These are phyloP conservation scores for Nicotiana otophora DNA, from an alignment of 257 asterid genomes.

Conservation along the genomic window DNA sequence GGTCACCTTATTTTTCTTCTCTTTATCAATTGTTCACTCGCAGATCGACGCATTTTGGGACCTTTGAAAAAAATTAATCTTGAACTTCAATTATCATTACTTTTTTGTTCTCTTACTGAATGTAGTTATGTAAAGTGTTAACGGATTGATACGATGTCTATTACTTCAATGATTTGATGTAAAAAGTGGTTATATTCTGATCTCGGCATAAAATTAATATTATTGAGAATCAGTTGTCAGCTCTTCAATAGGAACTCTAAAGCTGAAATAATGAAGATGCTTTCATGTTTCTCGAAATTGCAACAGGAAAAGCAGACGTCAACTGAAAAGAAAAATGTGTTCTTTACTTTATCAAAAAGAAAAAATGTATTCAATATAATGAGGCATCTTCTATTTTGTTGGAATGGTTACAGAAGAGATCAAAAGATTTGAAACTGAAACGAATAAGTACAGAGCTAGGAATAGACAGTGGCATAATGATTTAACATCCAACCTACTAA, in stretches of 20 bases:
- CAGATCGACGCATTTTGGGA: constrained; percentile 2
- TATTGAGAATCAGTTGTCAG: neutral
- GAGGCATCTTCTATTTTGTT: neutral
- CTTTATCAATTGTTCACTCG: neutral
- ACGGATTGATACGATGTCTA: neutral
- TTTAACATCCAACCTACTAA: neutral
- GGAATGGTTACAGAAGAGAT: neutral
- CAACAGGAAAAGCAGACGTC: neutral
- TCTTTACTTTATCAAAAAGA: too few species aligned
- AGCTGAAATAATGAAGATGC: neutral
- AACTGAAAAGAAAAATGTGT: neutral
- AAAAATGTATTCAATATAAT: neutral
- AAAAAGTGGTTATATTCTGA: neutral
- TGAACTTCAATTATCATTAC: neutral
- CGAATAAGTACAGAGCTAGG: neutral
- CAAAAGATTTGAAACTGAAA: neutral
- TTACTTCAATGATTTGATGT: neutral
- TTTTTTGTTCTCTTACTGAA: neutral
- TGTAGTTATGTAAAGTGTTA: neutral
- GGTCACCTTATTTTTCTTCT: constrained; percentile 30
- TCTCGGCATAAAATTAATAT: neutral
- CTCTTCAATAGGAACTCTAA: neutral
- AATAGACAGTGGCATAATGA: neutral
- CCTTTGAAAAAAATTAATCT: neutral
- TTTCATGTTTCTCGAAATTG: neutral